These are phyloP conservation scores for Aquilaria malaccensis DNA, from an alignment of 345 rosid genomes.

Conservation along the genomic window DNA sequence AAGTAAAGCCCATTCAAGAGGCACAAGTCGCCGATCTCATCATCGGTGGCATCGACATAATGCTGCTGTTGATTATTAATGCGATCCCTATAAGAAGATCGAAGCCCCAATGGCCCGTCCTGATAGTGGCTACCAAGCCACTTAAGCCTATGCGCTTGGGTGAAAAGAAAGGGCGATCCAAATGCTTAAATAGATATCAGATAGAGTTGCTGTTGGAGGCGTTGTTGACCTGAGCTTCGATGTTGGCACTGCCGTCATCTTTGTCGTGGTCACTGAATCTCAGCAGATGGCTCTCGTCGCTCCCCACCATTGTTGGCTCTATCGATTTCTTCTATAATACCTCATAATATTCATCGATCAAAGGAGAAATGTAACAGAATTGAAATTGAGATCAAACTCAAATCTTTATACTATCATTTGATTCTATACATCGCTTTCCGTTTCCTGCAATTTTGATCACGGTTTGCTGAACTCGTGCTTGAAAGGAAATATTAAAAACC, in stretches of 20 bases:
- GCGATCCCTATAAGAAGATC: constrained; percentile 18
- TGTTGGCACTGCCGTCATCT: constrained; percentile 7
- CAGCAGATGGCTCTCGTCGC: constrained; percentile 33
- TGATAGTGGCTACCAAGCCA: constrained; percentile 30
- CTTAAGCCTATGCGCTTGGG: constrained; percentile 55
- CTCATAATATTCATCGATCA: too few relatives aligned
- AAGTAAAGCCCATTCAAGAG: constrained; percentile 95
- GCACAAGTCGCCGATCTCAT: constrained; percentile 62
- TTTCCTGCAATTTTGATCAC: too few relatives aligned
- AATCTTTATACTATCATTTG: too few relatives aligned
- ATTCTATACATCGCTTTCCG: too few relatives aligned
- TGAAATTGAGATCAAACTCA: too few relatives aligned
- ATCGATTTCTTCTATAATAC: too few relatives aligned
- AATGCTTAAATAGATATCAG: constrained; percentile 51
- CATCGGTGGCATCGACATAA: constrained; percentile 25
- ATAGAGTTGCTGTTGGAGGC: constrained; percentile 18
- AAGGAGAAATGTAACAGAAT: too few relatives aligned
- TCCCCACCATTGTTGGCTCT: not conserved
- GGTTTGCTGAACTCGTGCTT: too few relatives aligned
- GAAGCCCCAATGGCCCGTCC: constrained; percentile 11
- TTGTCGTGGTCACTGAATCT: constrained; percentile 21
- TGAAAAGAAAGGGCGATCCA: constrained; percentile 56
- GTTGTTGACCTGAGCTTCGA: constrained; percentile 28
- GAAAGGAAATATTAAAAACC: too few relatives aligned
- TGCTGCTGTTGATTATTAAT: constrained; percentile 18